A percentile compares a stretch with the other conserved stretches of the same genome.
These are phyloP conservation scores for Hymenoscyphus scutula DNA, from an alignment of 2,329 filamentous ascomycete species.

Conservation along the genomic window DNA sequence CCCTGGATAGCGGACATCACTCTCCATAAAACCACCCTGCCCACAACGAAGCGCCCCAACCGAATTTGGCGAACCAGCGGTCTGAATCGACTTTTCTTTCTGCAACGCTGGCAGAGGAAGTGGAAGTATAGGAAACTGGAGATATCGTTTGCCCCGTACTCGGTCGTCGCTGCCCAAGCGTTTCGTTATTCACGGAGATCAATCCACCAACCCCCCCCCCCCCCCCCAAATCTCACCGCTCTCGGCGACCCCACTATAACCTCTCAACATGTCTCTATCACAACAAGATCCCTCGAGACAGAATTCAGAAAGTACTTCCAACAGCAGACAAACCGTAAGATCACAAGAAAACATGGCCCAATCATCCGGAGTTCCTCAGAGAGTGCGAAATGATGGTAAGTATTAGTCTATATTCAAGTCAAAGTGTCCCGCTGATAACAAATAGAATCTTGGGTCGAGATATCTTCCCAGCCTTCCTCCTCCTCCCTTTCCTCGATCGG, in stretches of 20 bases:
- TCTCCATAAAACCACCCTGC: background rate
- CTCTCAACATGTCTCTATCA: slow-evolving; percentile 12
- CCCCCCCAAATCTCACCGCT: slow-evolving; percentile 7
- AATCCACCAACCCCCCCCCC: background rate
- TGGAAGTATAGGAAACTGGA: background rate
- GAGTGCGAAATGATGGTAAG: slow-evolving; percentile 32
- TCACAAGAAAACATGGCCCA: slow-evolving; percentile 14
- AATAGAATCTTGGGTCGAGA: slow-evolving; percentile 92
- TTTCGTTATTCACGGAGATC: background rate
- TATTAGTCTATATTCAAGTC: slow-evolving; percentile 8
- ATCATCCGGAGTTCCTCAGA: slow-evolving; percentile 17
- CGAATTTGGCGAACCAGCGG: background rate
- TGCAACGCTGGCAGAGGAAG: too few relatives aligned
- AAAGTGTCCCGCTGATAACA: slow-evolving; percentile 8
- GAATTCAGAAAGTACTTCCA: slow-evolving; percentile 1
- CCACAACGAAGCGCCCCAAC: slow-evolving; percentile 6
- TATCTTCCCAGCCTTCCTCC: slow-evolving; percentile 88
- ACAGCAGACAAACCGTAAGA: slow-evolving; percentile 10
- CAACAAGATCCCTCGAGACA: slow-evolving; percentile 4
- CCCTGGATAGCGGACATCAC: slow-evolving; percentile 15
- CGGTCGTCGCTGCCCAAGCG: background rate
- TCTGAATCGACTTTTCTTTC: background rate
- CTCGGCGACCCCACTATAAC: slow-evolving; percentile 9
- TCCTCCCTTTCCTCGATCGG: slow-evolving; percentile 83
- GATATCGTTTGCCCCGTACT: background rate